Evolutionary conservation across 495 filamentous ascomycete genomes (phyloP).

Genomic region (Astrothelium subdiscretum): DNA sequence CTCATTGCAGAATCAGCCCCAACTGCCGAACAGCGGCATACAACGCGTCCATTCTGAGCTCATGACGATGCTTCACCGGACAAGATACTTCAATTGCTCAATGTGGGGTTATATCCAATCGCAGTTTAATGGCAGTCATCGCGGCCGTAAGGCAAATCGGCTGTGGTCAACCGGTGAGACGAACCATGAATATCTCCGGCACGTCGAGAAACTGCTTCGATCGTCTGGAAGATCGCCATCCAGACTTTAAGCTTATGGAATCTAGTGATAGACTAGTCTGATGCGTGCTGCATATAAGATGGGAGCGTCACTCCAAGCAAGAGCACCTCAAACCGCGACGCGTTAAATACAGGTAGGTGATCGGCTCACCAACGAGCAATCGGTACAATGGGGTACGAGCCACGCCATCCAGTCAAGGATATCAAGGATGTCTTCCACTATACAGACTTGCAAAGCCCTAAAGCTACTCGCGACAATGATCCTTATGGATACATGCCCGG

Average conservation of each 20-base stretch:
- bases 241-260: too few species aligned
- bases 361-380: background rate
- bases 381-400: background rate
- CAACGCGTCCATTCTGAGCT: too few species aligned
- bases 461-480: background rate
- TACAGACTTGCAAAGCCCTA: background rate
- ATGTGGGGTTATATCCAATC: background rate
- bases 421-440: background rate
- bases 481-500: constrained; percentile 9
- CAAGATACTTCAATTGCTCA: background rate
- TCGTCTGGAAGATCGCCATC: too few species aligned
- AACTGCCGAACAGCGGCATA: background rate
- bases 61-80: too few species aligned
- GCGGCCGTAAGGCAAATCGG: background rate
- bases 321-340: background rate
- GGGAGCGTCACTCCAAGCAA: too few species aligned
- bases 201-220: too few species aligned
- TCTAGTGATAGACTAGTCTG: too few species aligned
- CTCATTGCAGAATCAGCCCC: background rate
- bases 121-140: background rate
- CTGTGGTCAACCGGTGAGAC: background rate
- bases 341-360: background rate
- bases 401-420: background rate
- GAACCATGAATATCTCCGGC: too few species aligned
- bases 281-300: too few species aligned